Base-by-base conservation (phyloP, 129 eudicot species). In the Apium graveolens region DNA sequence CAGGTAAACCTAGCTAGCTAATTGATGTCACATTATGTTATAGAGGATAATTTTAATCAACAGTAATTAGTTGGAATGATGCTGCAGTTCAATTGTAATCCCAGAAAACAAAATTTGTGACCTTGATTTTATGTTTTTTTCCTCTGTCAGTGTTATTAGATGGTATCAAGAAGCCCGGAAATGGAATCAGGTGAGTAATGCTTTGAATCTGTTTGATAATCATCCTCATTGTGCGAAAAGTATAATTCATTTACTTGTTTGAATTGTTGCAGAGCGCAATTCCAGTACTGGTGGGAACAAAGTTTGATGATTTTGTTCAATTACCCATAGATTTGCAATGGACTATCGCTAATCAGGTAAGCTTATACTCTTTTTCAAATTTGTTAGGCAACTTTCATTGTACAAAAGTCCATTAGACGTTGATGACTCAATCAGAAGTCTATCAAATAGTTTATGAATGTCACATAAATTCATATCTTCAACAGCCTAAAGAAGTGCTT, bases 121-220 rank as follows among this genome's bases (percentile, higher is more conserved):
- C 68, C 66, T 9, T n/a, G 16, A 11, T 60, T 10, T 10, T 26
- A 10, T 60, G 32, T n/a, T 60, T 60, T 60, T 60, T n/a, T 10
- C 29, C 13, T 60, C 13, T 60, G 29, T 12, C 82, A 92, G 97
- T 87, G 90, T 90, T 29, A 79, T 87, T 81, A 80, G 55, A 21
- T 92, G 97, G 97, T 90, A 90, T 76, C 87, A 90, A 45, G 84
- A 88, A 90, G 97, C 97, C 37, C 82, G 96, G 79, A 85, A 75
- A 73, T 89, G 89, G 86, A 92, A 92, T 77, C 93, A 92, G 97
- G 97, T 92, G 84, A 72, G 21, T 26, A 26, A 26, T 60, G 29
- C 3, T 3, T 60, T n/a, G 17, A 60, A 60, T 60, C 11, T 60
- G 68, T 60, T 60, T n/a, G 32, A 60, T n/a, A 60, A 72, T 18